Conservation (phyloP, 495 filamentous ascomycete species). For the Penicillium lividum region DNA sequence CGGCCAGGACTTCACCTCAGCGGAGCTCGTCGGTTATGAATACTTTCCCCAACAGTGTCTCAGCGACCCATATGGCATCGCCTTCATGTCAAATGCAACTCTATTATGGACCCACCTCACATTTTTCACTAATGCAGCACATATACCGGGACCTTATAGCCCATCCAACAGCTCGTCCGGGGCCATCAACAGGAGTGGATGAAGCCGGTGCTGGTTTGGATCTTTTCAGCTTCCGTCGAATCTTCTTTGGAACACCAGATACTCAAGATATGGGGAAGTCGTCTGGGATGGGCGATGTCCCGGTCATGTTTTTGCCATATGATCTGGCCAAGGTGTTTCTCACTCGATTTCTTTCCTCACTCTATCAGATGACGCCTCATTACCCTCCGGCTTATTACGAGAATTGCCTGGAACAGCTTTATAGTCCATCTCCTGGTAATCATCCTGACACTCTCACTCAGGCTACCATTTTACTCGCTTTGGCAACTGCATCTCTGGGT, state of each 20-base stretch:
- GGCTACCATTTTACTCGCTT: slow-evolving; percentile 31
- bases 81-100: slow-evolving; percentile 47
- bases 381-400: slow-evolving; percentile 31
- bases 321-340: slow-evolving; percentile 39
- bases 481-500: slow-evolving; percentile 37
- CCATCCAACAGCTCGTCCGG: slow-evolving; percentile 25
- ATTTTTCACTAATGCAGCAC: slow-evolving; percentile 49
- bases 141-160: slow-evolving; percentile 43
- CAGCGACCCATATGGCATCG: slow-evolving; percentile 47
- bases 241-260: slow-evolving; percentile 48
- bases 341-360: slow-evolving; percentile 33
- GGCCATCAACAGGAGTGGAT: slow-evolving; percentile 37
- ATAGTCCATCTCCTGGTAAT: slow-evolving; percentile 22
- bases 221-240: slow-evolving; percentile 45
- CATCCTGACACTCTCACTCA: slow-evolving; percentile 30
- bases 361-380: slow-evolving; percentile 38
- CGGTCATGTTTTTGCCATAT: slow-evolving; percentile 40
- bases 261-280: slow-evolving; percentile 27
- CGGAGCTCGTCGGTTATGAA: slow-evolving; percentile 28
- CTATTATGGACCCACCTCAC: slow-evolving; percentile 49
- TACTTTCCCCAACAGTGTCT: slow-evolving; percentile 42
- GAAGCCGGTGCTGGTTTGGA: slow-evolving; percentile 48
- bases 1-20: slow-evolving; percentile 13
- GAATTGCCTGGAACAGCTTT: slow-evolving; percentile 35
- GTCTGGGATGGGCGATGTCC: slow-evolving; percentile 18